Conservation (phyloP, 257 asterid genomes). For the Solanum chmielewskii region DNA sequence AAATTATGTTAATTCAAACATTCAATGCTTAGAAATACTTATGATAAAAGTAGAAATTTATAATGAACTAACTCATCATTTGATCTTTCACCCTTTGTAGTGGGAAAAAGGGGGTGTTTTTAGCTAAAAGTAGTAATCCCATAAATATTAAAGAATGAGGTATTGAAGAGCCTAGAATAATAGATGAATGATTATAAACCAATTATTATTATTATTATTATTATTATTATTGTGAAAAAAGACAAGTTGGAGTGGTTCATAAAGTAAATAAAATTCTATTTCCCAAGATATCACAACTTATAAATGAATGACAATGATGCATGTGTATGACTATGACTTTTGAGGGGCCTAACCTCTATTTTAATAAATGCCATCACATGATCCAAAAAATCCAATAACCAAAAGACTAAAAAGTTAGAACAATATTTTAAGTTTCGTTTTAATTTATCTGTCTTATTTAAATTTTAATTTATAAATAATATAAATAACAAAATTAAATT, state of each 20-base stretch:
- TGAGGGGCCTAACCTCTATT: conserved; percentile 10
- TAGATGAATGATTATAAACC: neutral
- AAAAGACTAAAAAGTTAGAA: neutral
- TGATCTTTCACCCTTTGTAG: neutral
- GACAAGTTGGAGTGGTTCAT: neutral
- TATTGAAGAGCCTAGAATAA: neutral
- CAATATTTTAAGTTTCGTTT: neutral
- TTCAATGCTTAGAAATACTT: neutral
- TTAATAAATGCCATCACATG: conserved; percentile 28
- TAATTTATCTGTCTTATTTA: neutral
- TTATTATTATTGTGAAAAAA: neutral
- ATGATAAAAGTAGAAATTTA: neutral
- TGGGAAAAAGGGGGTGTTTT: neutral
- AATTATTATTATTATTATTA: neutral
- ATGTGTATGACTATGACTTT: conserved; percentile 38
- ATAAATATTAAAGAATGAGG: neutral
- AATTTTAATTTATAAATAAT: too few species aligned
- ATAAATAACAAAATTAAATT: too few species aligned
- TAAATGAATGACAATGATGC: conserved; percentile 21
- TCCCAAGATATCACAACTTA: conserved; percentile 10
- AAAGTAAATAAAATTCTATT: neutral
- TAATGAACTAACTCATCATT: neutral
- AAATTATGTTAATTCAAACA: neutral
- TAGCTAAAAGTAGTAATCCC: neutral
- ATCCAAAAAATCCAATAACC: conserved; percentile 20